Evolutionary conservation across 148 eudicot genomes (phyloP).

Genomic region (Fagopyrum esculentum): DNA sequence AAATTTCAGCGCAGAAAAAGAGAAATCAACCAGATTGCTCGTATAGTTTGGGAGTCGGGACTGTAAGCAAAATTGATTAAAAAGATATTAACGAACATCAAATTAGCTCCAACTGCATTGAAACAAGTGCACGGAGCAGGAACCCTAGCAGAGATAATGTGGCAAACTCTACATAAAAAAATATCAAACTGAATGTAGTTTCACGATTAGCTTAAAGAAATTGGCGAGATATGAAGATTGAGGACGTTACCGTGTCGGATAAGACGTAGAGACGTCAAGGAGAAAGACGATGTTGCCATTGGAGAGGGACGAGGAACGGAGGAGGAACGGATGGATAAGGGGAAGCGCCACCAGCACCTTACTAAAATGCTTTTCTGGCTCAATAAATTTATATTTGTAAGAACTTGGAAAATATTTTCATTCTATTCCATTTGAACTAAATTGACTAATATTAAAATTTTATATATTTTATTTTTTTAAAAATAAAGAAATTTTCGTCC

Average conservation of each 20-base stretch:
- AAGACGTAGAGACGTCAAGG: slow-evolving; percentile 24
- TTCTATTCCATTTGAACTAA: no score
- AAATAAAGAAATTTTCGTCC: no score
- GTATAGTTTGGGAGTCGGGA: no score
- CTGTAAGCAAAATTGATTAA: background rate
- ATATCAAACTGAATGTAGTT: background rate
- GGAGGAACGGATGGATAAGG: slow-evolving; percentile 8
- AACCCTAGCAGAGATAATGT: slow-evolving; percentile 2
- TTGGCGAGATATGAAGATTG: background rate
- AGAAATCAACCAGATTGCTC: background rate
- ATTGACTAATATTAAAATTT: no score
- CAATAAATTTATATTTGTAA: no score
- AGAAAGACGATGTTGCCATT: slow-evolving; percentile 33
- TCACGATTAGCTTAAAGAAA: background rate
- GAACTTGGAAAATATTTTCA: no score
- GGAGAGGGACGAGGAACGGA: background rate
- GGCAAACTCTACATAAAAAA: background rate
- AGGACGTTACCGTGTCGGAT: slow-evolving; percentile 20
- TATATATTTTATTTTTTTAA: no score
- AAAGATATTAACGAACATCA: background rate
- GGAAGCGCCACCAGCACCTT: background rate
- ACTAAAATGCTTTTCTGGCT: background rate
- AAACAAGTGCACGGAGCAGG: background rate
- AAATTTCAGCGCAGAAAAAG: background rate
- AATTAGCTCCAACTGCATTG: background rate